A percentile compares a stretch with the other conserved stretches of the same genome.
phyloP scores from a whole-genome alignment of 163 green algal genomes.

The Chloromonas sp. region DNA sequence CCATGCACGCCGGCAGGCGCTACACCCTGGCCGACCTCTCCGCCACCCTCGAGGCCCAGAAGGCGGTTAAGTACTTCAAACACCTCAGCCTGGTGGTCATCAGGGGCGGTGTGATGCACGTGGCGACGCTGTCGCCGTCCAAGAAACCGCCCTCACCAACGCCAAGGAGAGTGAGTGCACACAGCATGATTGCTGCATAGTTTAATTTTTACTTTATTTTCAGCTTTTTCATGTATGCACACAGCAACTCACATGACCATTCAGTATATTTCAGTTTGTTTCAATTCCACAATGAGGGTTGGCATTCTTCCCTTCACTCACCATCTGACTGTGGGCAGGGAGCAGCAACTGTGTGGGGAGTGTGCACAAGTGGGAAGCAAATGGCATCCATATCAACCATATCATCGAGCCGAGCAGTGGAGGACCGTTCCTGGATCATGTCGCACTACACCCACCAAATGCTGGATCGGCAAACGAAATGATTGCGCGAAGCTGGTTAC shows the following conservation, averaged over 20 bases:
- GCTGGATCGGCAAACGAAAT: too few species aligned
- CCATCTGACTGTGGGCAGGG: too few species aligned
- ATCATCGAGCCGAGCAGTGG: too few species aligned
- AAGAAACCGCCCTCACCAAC: background rate
- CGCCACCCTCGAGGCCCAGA: background rate
- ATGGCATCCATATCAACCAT: too few species aligned
- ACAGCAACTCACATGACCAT: background rate
- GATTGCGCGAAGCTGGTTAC: too few species aligned
- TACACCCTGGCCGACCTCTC: background rate
- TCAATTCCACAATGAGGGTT: background rate
- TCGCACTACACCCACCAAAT: too few species aligned
- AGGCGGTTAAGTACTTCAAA: background rate
- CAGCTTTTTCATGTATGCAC: background rate
- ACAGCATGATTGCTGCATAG: too few species aligned
- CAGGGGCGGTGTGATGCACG: background rate
- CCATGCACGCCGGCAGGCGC: background rate
- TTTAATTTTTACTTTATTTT: too few species aligned
- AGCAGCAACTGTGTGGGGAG: too few species aligned
- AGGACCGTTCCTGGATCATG: too few species aligned
- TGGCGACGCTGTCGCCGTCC: background rate
- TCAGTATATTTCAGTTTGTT: background rate
- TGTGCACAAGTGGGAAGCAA: too few species aligned
- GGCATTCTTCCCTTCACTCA: too few species aligned
- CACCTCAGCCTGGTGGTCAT: background rate
- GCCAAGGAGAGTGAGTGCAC: background rate